These are phyloP conservation scores for Endocarpon pusillum DNA, from an alignment of 495 filamentous ascomycete genomes.

Conservation along the genomic window DNA sequence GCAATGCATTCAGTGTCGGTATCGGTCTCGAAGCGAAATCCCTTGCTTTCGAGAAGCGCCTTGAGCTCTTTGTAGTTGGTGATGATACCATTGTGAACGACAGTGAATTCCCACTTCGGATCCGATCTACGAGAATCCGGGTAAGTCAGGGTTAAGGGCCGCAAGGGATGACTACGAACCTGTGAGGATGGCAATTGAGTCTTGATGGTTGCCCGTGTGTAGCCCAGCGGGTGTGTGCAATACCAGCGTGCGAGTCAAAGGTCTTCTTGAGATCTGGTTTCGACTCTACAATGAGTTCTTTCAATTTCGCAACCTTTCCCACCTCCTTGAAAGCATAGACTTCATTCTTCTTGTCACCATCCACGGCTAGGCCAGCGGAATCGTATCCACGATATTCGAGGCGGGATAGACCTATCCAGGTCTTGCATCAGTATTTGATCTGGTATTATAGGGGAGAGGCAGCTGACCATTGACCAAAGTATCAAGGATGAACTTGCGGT, in stretches of 20 bases:
- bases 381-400: constrained; percentile 96
- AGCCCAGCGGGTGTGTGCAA: constrained; percentile 97
- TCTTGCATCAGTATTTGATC: not conserved
- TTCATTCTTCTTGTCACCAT: constrained; percentile 97
- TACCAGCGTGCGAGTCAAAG: constrained; percentile 94
- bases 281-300: constrained; percentile 71
- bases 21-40: constrained; percentile 96
- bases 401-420: constrained; percentile 48
- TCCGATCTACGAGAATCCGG: constrained; percentile 39
- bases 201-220: constrained; percentile 91
- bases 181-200: constrained; percentile 92
- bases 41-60: constrained; percentile 80
- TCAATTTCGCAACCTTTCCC: constrained; percentile 93
- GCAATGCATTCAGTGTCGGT: constrained; percentile 98
- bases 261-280: constrained; percentile 74
- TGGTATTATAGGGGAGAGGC: not conserved
- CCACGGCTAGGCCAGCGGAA: constrained; percentile 86
- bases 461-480: constrained; percentile 83
- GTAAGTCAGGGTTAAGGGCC: not conserved
- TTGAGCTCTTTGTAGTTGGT: constrained; percentile 99
- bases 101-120: constrained; percentile 82
- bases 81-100: constrained; percentile 99
- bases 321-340: constrained; percentile 97
- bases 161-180: constrained; percentile 37
- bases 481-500: constrained; percentile 83